phyloP scores from a whole-genome alignment of 805 yeast species.

The Brettanomyces sp. region DNA sequence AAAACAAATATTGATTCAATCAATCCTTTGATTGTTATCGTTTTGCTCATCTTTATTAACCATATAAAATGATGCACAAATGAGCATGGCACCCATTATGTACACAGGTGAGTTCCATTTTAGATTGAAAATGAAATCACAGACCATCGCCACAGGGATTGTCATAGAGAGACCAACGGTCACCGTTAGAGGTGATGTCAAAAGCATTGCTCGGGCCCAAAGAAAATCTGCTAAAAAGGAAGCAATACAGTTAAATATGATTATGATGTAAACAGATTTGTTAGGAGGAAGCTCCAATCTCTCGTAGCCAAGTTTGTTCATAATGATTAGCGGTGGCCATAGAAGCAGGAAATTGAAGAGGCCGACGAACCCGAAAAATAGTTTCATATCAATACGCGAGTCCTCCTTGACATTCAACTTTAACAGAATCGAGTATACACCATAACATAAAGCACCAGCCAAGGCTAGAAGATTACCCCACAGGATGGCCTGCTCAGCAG shows the following conservation, averaged over 20 bases:
- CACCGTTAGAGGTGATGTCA: constrained; percentile 90
- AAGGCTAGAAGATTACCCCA: constrained; percentile 77
- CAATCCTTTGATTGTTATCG: constrained; percentile 25
- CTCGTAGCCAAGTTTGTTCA: constrained; percentile 61
- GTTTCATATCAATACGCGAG: constrained; percentile 67
- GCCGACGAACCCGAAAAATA: constrained; percentile 94
- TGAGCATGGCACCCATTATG: constrained; percentile 70
- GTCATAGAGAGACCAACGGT: constrained; percentile 92
- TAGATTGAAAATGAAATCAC: constrained; percentile 70
- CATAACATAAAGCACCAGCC: constrained; percentile 82
- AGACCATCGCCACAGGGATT: constrained; percentile 89
- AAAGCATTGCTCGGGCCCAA: constrained; percentile 92
- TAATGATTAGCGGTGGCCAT: constrained; percentile 73
- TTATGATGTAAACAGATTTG: constrained; percentile 38
- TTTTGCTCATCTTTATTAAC: constrained; percentile 72
- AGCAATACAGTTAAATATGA: constrained; percentile 59
- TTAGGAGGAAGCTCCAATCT: constrained; percentile 60
- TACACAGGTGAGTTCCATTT: constrained; percentile 55
- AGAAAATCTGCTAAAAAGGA: constrained; percentile 85
- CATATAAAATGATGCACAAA: constrained; percentile 73
- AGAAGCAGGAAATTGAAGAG: constrained; percentile 61
- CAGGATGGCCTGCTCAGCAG: constrained; percentile 18
- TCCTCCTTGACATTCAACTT: constrained; percentile 69
- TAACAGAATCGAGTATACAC: constrained; percentile 78
- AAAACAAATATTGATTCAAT: background rate